A percentile compares a stretch with the other conserved stretches of the same genome.
These are phyloP conservation scores for Lodderomyces jiufengensis DNA, from an alignment of 1,139 yeast species.

Conservation along the genomic window DNA sequence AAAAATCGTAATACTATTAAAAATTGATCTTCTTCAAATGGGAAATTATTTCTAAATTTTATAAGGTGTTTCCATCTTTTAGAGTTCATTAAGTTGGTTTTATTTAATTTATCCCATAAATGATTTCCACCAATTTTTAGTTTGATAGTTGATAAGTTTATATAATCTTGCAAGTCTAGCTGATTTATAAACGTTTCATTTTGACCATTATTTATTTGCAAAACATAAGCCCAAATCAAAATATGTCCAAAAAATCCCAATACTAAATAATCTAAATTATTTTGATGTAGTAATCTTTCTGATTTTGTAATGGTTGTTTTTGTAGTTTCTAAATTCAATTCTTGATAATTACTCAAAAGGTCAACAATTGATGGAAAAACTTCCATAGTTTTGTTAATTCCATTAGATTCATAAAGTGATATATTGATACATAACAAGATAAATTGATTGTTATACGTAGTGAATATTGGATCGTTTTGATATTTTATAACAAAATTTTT, in stretches of 20 bases:
- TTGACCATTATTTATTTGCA: slow-evolving; percentile 18
- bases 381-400: slow-evolving; percentile 30
- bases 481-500: slow-evolving; percentile 27
- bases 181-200: slow-evolving; percentile 18
- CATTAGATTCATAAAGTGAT: slow-evolving; percentile 39
- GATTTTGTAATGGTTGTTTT: slow-evolving; percentile 37
- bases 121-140: slow-evolving; percentile 40
- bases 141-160: slow-evolving; percentile 16
- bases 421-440: slow-evolving; percentile 33
- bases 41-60: slow-evolving; percentile 37
- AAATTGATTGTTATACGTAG: slow-evolving; percentile 25
- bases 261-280: slow-evolving; percentile 39
- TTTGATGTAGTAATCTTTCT: slow-evolving; percentile 31
- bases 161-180: slow-evolving; percentile 20
- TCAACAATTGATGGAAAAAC: slow-evolving; percentile 28
- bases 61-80: slow-evolving; percentile 47
- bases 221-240: slow-evolving; percentile 37
- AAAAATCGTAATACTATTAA: slow-evolving; percentile 37
- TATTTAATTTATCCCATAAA: slow-evolving; percentile 40
- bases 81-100: slow-evolving; percentile 40
- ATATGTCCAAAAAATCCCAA: slow-evolving; percentile 41
- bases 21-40: slow-evolving; percentile 43
- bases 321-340: slow-evolving; percentile 33
- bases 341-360: slow-evolving; percentile 31
- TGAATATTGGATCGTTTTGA: slow-evolving; percentile 18